These are phyloP conservation scores for Carex littledalei DNA, from an alignment of 176 grass and related monocot species.

Conservation along the genomic window DNA sequence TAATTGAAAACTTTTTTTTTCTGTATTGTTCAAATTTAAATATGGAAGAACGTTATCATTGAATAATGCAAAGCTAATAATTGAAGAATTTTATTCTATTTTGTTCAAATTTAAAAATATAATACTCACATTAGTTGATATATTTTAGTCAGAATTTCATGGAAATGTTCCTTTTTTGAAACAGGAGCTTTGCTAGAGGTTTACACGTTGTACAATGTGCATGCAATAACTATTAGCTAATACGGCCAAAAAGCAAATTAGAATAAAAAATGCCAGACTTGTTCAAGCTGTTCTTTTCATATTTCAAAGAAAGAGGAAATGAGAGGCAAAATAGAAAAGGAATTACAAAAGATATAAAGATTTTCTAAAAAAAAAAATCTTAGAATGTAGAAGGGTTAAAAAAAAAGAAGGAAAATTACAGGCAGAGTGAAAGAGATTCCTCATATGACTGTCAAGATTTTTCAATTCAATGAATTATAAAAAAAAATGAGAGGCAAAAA, in stretches of 20 bases:
- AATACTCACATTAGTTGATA: neutral
- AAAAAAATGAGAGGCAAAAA: no score
- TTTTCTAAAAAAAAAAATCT: no score
- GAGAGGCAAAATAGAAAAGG: neutral
- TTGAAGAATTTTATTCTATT: no score
- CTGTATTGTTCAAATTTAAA: no score
- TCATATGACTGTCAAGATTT: neutral
- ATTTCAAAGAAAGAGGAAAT: neutral
- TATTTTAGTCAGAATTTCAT: neutral
- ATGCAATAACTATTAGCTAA: slow-evolving; percentile 5
- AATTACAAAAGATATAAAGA: neutral
- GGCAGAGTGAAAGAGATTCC: neutral
- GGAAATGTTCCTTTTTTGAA: no score
- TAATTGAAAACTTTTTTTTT: neutral
- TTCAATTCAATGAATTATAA: neutral
- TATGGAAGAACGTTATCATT: no score
- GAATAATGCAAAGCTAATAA: no score
- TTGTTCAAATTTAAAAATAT: neutral
- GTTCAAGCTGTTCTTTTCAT: slow-evolving; percentile 10
- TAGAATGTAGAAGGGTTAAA: neutral
- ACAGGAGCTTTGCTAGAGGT: neutral
- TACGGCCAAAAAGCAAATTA: neutral
- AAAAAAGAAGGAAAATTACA: neutral
- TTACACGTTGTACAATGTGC: slow-evolving; percentile 5
- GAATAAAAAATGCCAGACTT: neutral